Evolutionary conservation across 768 basidiomycete genomes (phyloP).

Genomic region (Auriculariales sp.): DNA sequence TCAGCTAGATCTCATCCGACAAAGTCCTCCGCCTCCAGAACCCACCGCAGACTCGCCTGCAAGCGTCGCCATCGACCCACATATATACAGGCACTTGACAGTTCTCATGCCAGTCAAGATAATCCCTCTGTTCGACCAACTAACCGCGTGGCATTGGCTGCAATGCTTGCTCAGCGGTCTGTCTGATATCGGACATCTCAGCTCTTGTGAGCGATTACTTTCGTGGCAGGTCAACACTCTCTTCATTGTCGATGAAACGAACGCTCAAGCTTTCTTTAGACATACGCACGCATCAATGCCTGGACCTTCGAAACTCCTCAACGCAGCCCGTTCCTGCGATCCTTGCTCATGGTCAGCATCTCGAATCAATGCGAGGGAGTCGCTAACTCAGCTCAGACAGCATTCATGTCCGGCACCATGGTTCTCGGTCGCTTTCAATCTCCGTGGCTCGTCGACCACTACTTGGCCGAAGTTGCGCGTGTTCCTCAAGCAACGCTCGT

Average conservation of each 20-base stretch:
- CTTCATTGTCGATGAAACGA: too few species aligned
- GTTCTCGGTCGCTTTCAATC: neutral
- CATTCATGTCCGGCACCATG: neutral
- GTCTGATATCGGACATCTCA: neutral
- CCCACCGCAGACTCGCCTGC: conserved; percentile 6
- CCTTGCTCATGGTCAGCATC: neutral
- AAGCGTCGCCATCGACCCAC: conserved; percentile 12
- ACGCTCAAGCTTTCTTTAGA: neutral
- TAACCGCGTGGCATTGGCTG: conserved; percentile 7
- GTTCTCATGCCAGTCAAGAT: conserved; percentile 17
- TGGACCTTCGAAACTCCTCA: neutral
- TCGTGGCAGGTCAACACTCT: neutral
- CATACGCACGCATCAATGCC: neutral
- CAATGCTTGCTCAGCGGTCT: conserved; percentile 9
- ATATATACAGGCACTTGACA: conserved; percentile 10
- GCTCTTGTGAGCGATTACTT: neutral
- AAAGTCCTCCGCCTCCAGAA: neutral
- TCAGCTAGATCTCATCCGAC: neutral
- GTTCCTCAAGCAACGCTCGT: conserved; percentile 14
- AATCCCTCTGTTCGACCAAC: conserved; percentile 6
- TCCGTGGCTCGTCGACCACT: conserved; percentile 28
- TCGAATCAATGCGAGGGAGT: neutral
- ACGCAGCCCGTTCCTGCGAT: neutral
- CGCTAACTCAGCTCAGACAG: neutral
- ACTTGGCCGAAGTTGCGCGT: conserved; percentile 50